Base-by-base conservation (phyloP, 1,284 basidiomycete species). In the Cutaneotrichosporon arboriforme region DNA sequence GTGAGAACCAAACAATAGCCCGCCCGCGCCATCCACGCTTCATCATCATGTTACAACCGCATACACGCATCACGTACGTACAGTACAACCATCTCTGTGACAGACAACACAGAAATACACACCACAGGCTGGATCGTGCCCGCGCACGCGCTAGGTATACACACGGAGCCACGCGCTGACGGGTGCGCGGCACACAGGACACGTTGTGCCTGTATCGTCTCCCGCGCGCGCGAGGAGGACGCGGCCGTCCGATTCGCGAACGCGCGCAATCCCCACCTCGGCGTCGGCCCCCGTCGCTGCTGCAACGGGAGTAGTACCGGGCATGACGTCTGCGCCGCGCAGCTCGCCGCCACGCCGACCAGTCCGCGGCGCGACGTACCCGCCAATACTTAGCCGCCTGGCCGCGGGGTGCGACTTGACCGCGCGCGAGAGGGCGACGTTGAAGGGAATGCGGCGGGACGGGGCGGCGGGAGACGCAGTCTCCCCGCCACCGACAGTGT, bases 401-500 rank as follows among this genome's bases (percentile, higher is more conserved):
- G 63, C 53, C 44, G 57, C 54, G 3, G 66, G 59, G 38, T 64
- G 57, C 49, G 55, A 56, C 20, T 60, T 59, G 18, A 62, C 63
- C 0, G 68, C 68, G 22, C 61, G 58, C 7, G 54, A 41, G 10
- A 70, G 54, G 4, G 62, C 47, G 1, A 54, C 42, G 43, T 64
- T 63, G 60, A 55, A 70, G 8, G 65, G 59, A 4, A 49, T 43
- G 3, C 20, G 55, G 33, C 38, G 42, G n/a, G n/a, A n/a, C 35
- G 49, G 39, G 3, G n/a, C 39, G 5, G n/a, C 39, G n/a, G n/a
- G n/a, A n/a, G n/a, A n/a, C n/a, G 39, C 39, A 14, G 39, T 12
- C 39, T 17, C n/a, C n/a, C n/a, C n/a, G n/a, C n/a, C n/a, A n/a
- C n/a, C n/a, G 26, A 10, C 26, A 31, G 26, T 10, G 26, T 31